These are phyloP conservation scores for Termitomyces sp. DNA, from an alignment of 1,284 basidiomycete genomes.

Conservation along the genomic window DNA sequence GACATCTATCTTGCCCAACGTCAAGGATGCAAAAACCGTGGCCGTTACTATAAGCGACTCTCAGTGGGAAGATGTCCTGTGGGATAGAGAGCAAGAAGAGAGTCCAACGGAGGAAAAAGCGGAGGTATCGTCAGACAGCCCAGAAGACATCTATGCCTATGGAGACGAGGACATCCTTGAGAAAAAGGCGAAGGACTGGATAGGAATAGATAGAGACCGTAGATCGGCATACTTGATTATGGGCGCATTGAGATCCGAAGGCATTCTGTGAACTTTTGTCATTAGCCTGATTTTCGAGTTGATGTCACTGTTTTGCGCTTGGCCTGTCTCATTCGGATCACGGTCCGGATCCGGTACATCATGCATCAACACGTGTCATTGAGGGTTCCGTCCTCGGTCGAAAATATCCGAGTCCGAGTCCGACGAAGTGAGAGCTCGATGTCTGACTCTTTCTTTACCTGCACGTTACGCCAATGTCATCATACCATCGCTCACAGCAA, in stretches of 20 bases:
- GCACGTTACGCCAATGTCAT: background rate
- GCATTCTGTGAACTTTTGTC: constrained; percentile 56
- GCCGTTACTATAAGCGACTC: constrained; percentile 69
- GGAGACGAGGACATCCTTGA: constrained; percentile 48
- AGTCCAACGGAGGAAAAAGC: constrained; percentile 24
- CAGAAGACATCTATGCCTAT: constrained; percentile 49
- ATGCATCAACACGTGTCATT: no score
- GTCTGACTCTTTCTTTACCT: background rate
- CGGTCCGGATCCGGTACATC: background rate
- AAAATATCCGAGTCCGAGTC: background rate
- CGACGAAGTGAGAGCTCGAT: background rate
- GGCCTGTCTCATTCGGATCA: no score
- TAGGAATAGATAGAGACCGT: constrained; percentile 68
- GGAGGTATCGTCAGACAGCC: constrained; percentile 15
- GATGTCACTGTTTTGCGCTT: no score
- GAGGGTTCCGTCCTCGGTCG: background rate
- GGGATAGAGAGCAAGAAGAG: constrained; percentile 63
- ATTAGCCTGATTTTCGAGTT: no score
- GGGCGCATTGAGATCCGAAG: constrained; percentile 66
- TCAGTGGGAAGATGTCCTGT: constrained; percentile 74
- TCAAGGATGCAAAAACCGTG: constrained; percentile 62
- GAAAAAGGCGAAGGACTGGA: constrained; percentile 59
- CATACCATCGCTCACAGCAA: background rate
- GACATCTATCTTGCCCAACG: constrained; percentile 65
- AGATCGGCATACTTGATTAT: constrained; percentile 74